phyloP scores from a whole-genome alignment of 768 basidiomycete genomes.

The Leccinum rimulosum region DNA sequence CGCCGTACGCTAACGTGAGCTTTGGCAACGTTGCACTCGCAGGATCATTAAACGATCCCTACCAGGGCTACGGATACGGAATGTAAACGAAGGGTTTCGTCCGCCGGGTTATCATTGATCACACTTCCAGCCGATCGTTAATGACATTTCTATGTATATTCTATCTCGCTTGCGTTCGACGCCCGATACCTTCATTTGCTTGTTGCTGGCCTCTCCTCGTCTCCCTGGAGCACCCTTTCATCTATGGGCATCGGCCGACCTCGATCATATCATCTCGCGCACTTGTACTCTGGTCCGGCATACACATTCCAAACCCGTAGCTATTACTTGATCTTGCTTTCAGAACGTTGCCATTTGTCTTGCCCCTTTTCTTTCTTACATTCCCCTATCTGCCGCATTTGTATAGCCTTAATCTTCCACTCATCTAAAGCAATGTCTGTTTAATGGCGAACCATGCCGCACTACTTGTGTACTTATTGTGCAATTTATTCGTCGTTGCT shows the following conservation, averaged over 20 bases:
- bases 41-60: slow-evolving; percentile 65
- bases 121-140: slow-evolving; percentile 24
- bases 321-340: slow-evolving; percentile 37
- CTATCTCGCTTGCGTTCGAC: slow-evolving; percentile 34
- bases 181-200: slow-evolving; percentile 32
- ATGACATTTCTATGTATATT: slow-evolving; percentile 40
- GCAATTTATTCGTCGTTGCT: slow-evolving; percentile 36
- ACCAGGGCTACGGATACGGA: slow-evolving; percentile 77
- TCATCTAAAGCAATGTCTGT: slow-evolving; percentile 42
- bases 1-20: slow-evolving; percentile 52
- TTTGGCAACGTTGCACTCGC: slow-evolving; percentile 48
- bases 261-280: slow-evolving; percentile 53
- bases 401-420: slow-evolving; percentile 38
- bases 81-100: slow-evolving; percentile 50
- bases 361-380: slow-evolving; percentile 22
- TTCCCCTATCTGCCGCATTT: slow-evolving; percentile 46
- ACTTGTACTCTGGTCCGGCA: slow-evolving; percentile 72
- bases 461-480: slow-evolving; percentile 40
- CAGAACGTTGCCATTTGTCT: slow-evolving; percentile 30
- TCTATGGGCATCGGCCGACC: slow-evolving; percentile 35
- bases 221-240: slow-evolving; percentile 33
- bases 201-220: slow-evolving; percentile 39
- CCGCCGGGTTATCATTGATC: slow-evolving; percentile 29
- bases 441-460: slow-evolving; percentile 36
- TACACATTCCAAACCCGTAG: slow-evolving; percentile 41